A percentile compares a stretch with the other conserved stretches of the same genome.
Conservation (phyloP, 768 basidiomycete species). For the Mycena leptocephala region DNA sequence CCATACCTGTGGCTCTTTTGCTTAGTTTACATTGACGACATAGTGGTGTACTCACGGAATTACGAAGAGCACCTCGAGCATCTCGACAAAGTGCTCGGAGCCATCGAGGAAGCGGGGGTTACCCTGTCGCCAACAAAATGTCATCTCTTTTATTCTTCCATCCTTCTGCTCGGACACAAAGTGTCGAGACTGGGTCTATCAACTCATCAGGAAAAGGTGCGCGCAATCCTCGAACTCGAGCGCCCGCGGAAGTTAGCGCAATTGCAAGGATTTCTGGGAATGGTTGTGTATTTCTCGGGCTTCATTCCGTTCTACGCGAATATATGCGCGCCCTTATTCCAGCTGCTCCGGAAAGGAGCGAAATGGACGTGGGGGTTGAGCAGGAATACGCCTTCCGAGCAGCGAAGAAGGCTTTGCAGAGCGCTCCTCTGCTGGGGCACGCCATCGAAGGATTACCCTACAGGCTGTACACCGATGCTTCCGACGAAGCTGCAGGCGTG, state of each 20-base stretch:
- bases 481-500: too few relatives aligned
- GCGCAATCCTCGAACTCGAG: not conserved
- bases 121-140: not conserved
- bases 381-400: not conserved
- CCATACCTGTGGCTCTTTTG: not conserved
- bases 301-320: slow-evolving; percentile 24
- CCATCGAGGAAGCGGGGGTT: not conserved
- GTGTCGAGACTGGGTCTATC: slow-evolving; percentile 9
- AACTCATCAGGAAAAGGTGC: slow-evolving; percentile 22
- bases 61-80: not conserved
- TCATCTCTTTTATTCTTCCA: not conserved
- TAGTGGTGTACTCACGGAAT: not conserved
- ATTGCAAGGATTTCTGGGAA: slow-evolving; percentile 39
- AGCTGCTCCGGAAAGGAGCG: not conserved
- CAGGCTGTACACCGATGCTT: too few relatives aligned
- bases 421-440: slow-evolving; percentile 13
- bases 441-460: slow-evolving; percentile 37
- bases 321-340: slow-evolving; percentile 15
- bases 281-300: slow-evolving; percentile 23
- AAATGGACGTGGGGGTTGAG: not conserved
- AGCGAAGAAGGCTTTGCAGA: not conserved
- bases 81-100: not conserved
- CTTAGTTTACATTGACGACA: not conserved
- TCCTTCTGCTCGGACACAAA: not conserved
- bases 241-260: not conserved